Conservation (phyloP, 441 rosid genomes). For the Pelargonium exstipulatum region DNA sequence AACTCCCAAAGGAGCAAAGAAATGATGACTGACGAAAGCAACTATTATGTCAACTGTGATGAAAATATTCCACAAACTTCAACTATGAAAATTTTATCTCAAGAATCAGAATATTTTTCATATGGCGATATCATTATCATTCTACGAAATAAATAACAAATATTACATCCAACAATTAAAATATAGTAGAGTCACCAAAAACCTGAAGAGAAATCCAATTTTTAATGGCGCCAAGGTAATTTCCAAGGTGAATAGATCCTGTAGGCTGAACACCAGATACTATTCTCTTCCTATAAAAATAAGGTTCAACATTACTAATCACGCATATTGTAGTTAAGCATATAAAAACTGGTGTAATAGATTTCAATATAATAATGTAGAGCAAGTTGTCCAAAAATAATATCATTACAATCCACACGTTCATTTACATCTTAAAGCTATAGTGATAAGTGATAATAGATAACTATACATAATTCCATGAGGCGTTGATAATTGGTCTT, state of each 20-base stretch:
- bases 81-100: neutral
- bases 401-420: no score
- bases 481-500: no score
- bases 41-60: neutral
- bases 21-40: neutral
- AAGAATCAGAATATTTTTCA: neutral
- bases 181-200: neutral
- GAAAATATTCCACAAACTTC: neutral
- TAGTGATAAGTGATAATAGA: no score
- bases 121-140: neutral
- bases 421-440: no score
- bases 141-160: neutral
- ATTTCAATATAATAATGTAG: no score
- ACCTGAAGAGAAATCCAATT: conserved; percentile 89
- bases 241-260: conserved; percentile 83
- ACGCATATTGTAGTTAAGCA: neutral
- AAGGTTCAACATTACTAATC: neutral
- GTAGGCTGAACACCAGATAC: conserved; percentile 96
- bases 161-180: neutral
- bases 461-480: no score
- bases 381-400: no score
- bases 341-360: neutral
- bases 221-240: conserved; percentile 88
- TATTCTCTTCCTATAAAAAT: conserved; percentile 53
- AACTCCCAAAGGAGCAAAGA: neutral